Base-by-base conservation (phyloP, 805 yeast species). In the Starmerella gropengiesseri region DNA sequence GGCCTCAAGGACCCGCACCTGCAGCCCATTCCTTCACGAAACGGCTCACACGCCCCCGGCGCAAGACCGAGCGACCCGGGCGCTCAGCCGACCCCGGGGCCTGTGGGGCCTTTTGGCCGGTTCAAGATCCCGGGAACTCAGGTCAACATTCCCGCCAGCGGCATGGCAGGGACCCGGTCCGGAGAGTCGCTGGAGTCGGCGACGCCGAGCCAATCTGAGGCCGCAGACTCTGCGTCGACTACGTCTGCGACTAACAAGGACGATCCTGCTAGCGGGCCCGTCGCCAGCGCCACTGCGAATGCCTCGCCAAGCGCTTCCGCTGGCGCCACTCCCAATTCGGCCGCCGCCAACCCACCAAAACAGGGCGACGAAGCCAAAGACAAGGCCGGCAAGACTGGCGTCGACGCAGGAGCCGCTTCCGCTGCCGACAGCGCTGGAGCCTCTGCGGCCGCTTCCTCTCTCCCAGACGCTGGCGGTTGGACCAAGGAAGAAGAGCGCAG, bases 401-500 rank as follows among this genome's bases (percentile, higher is more conserved):
- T 12, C 7, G 27, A 7, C 7, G 27, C 27, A 23, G 27, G 11
- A 23, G 27, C 27, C 27, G 7, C 27, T 23, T 7, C 27, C 27
- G 27, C 7, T 7, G 27, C 11, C 27, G 11, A 23, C 7, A 23
- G 12, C 27, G 27, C 27, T 23, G 27, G 11, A 12, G 27, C 27
- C 12, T 23, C 27, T 8, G 27, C 27, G 11, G 27, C 27, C 27
- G 7, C 27, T 7, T 23, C 27, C 11, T 23, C 27, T 7, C 12
- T 23, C 27, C 11, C 27, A 23, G 27, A 23, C 12, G 4, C 25
- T 4, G 71, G 70, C 18, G 44, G 40, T 36, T 87, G 97, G 97
- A 60, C 78, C 5, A 65, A 71, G 36, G 74, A 72, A 30, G 83
- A 82, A 37, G 53, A 77, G n/a, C 67, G 73, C 36, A 67, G 65